These are phyloP conservation scores for Teratosphaeria epicoccoides DNA, from an alignment of 2,329 filamentous ascomycete species.

Conservation along the genomic window DNA sequence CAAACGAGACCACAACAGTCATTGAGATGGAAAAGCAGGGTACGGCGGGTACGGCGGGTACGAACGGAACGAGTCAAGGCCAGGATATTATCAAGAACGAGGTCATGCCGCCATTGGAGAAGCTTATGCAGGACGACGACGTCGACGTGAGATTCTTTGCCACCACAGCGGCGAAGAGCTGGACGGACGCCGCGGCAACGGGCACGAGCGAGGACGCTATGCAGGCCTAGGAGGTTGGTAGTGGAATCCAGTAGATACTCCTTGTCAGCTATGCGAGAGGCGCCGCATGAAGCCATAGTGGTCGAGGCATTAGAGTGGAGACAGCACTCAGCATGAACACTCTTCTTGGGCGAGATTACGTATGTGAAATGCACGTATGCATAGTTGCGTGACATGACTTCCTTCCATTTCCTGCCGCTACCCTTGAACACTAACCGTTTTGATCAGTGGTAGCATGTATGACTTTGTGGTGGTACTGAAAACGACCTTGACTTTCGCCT, in stretches of 20 bases:
- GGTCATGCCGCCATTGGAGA: conserved; percentile 81
- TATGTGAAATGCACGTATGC: background rate
- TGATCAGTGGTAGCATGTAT: no score
- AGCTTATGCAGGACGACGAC: conserved; percentile 93
- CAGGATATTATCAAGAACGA: conserved; percentile 35
- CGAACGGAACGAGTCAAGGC: conserved; percentile 34
- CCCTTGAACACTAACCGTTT: no score
- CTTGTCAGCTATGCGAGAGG: background rate
- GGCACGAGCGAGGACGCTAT: background rate
- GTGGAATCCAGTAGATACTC: background rate
- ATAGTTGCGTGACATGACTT: background rate
- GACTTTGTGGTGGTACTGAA: no score
- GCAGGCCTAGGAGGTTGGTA: background rate
- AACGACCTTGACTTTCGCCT: no score
- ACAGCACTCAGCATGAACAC: background rate
- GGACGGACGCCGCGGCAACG: conserved; percentile 20
- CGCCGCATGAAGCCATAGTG: background rate
- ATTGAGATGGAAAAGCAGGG: conserved; percentile 68
- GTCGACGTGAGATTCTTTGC: conserved; percentile 98
- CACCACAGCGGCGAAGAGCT: conserved; percentile 64
- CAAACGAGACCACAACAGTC: conserved; percentile 62
- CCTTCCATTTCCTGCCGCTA: background rate
- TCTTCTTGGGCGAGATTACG: background rate
- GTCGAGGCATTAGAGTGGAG: background rate
- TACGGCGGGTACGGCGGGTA: conserved; percentile 29